Evolutionary conservation across 805 yeast species (phyloP), one percentile per base, ranked within the genome.

Genomic region (Wickerhamiella spandovensis): DNA sequence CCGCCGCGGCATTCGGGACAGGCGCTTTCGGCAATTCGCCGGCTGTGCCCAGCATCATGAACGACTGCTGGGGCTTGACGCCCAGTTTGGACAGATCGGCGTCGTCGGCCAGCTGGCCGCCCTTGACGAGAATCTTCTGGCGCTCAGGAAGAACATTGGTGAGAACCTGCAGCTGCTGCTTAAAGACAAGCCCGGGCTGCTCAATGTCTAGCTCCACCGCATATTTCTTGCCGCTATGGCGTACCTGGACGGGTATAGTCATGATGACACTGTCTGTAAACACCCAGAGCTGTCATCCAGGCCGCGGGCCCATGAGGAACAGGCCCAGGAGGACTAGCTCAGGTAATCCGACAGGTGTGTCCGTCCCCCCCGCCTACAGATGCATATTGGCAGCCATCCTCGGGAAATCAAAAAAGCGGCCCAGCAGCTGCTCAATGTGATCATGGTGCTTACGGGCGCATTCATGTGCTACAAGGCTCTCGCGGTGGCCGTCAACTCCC

Each of bases 21-120:
- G 71, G 70, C 8, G 68, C 63, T 54, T 63, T 52, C 35, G 75
- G 77, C 48, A 79, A 67, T 51, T 75, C 77, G 50, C 84, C 92
- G 1, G 95, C 90, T 1, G 97, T 82, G 22, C 99, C 99, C 51
- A 92, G 72, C 51, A 92, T 85, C 95, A 92, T 84, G 21, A 90
- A 71, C 13, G 77, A 71, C 56, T 82, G 84, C 32, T 77, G 77
- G 21, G 77, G 72, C 59, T 82, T 84, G 54, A 89, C 62, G 23
- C 72, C 75, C 48, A 83, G 71, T 3, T 67, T 57, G 10, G 69
- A 61, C 48, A 85, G 66, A 38, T 72, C 69, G n/a, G 68, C 69
- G 53, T 83, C 89, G 66, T 87, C 90, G 50, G 74, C 73, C 59
- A 92, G 68, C 64, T 88, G 94, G 42, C 96, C 95, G 12, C 94